Base-by-base conservation (phyloP, 208 protist species). In the Crithidia brevicula region DNA sequence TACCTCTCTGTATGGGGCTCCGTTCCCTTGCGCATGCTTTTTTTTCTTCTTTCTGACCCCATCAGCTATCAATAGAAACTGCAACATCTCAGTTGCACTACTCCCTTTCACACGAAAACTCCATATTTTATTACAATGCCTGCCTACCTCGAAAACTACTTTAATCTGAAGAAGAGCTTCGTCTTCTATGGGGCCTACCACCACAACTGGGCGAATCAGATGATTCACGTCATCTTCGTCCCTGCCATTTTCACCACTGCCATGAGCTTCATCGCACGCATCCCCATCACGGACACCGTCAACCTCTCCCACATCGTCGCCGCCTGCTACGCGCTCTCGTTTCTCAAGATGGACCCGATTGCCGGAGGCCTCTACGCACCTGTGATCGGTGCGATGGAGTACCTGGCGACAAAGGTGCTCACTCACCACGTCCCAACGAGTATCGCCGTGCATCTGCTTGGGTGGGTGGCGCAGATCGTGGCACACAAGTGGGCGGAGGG, bases 131-230 rank as follows among this genome's bases (percentile, higher is more conserved):
- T 61, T 33, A 23, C 46, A 63, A 66, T 70, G 63, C 52, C 67
- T 8, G 57, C 64, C n/a, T 83, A 89, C 52, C 40, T 85, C 23
- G 58, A 73, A 13, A 89, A 88, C 49, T 82, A 85, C 58, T 86
- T 82, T 56, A 81, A 82, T 46, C 65, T 95, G 9, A 70, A 73
- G 70, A 82, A 85, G 76, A 80, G 79, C 56, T 84, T 90, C 59
- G 82, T 80, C 68, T 88, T 89, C 72, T 93, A 93, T 56, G 85
- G 83, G 16, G 52, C 75, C 31, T 92, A 93, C 69, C 86, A 93
- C 68, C 72, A 77, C 52, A 70, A 85, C 18, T 79, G 65, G 67
- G 25, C 61, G 23, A 95, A 95, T 63, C 76, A 94, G 56, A 47
- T 89, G 31, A 75, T 93, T 31, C 88, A 95, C 71, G 76, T 97